These are phyloP conservation scores for Cryptococcus hybrid DNA, from an alignment of 1,284 basidiomycete species.

Conservation along the genomic window DNA sequence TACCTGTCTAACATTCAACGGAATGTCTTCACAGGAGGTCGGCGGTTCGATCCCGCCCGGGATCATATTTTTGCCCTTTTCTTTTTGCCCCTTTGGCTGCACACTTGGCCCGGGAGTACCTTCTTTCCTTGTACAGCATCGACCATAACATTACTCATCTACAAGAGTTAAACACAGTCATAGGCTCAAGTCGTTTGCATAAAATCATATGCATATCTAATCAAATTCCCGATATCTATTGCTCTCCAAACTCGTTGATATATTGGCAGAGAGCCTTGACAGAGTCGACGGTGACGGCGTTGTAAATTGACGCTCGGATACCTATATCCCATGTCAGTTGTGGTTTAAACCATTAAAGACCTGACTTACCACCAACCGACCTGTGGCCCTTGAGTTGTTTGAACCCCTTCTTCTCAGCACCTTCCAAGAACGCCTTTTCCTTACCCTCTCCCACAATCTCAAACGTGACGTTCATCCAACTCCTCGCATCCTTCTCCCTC, in stretches of 20 bases:
- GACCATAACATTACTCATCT: no score
- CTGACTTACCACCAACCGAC: slow-evolving; percentile 57
- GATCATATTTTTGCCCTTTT: no score
- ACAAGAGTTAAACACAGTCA: no score
- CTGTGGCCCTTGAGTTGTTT: slow-evolving; percentile 87
- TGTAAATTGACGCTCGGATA: slow-evolving; percentile 90
- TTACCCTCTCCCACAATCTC: slow-evolving; percentile 65
- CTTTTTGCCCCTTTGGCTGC: no score
- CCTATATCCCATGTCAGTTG: slow-evolving; percentile 52
- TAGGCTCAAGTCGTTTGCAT: no score
- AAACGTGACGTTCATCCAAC: slow-evolving; percentile 94
- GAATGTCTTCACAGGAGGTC: no score
- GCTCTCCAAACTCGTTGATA: slow-evolving; percentile 49
- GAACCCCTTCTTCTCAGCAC: slow-evolving; percentile 74
- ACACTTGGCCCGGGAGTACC: no score
- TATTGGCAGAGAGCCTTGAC: slow-evolving; percentile 54
- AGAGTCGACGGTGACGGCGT: slow-evolving; percentile 84
- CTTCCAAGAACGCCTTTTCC: slow-evolving; percentile 71
- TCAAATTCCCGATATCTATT: background rate
- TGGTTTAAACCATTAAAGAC: background rate
- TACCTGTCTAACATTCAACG: no score
- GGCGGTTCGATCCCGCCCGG: no score
- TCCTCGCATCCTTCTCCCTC: slow-evolving; percentile 63
- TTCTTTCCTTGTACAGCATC: no score
- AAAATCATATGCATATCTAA: no score